A percentile compares a stretch with the other conserved stretches of the same genome.
These are phyloP conservation scores for Bimuria novae-zelandiae DNA, from an alignment of 2,329 filamentous ascomycete genomes.

Conservation along the genomic window DNA sequence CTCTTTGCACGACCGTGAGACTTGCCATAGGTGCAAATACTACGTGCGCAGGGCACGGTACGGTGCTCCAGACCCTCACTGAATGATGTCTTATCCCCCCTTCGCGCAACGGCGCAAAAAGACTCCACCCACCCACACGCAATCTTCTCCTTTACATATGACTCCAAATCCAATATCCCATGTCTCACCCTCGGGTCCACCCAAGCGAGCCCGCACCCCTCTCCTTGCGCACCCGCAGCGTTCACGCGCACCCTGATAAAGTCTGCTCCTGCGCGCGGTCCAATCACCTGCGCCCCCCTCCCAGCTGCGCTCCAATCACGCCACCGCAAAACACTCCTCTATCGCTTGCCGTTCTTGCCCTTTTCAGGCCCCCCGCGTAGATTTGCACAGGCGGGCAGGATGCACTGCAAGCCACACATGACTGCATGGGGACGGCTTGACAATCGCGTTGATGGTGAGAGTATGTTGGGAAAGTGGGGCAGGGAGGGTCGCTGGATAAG, in stretches of 20 bases:
- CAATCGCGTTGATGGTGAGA: not conserved
- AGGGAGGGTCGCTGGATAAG: not conserved
- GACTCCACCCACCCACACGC: too few relatives aligned
- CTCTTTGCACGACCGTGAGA: not conserved
- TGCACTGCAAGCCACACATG: not conserved
- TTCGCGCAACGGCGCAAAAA: conserved; percentile 4
- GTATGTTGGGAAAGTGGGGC: not conserved
- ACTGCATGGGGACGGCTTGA: conserved; percentile 1
- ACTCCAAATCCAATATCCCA: not conserved
- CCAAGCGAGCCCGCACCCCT: conserved; percentile 6
- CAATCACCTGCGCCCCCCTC: too few relatives aligned
- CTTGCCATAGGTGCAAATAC: not conserved
- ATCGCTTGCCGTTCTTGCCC: not conserved
- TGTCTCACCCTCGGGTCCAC: conserved; percentile 8
- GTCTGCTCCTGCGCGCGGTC: too few relatives aligned
- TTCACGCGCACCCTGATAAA: conserved; percentile 7
- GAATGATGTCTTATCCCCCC: too few relatives aligned
- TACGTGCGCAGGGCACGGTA: not conserved
- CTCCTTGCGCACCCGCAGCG: conserved; percentile 5
- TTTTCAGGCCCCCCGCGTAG: not conserved
- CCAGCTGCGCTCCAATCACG: conserved; percentile 4
- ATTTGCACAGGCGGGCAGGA: not conserved
- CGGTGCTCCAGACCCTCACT: not conserved
- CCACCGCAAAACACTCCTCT: not conserved
- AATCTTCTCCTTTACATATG: not conserved